These are phyloP conservation scores for Pharus latifolius DNA, from an alignment of 176 grass and related monocot species.

Conservation along the genomic window DNA sequence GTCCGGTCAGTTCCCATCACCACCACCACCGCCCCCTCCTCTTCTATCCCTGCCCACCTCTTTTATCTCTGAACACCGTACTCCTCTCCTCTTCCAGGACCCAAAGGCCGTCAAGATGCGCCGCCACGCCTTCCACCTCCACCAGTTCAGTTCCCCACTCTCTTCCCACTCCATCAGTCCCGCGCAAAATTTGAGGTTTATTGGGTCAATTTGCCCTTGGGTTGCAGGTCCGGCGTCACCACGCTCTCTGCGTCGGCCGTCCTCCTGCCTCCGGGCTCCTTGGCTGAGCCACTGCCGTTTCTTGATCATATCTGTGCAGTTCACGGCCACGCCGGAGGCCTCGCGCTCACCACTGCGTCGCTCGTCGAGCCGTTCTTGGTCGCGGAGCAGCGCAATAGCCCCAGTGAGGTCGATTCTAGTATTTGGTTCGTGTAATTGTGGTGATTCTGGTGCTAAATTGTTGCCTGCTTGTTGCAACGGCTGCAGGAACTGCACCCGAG, in stretches of 20 bases:
- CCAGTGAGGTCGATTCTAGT: slow-evolving; percentile 30
- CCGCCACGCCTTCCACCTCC: slow-evolving; percentile 76
- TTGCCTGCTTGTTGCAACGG: slow-evolving; percentile 4
- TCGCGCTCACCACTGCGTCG: slow-evolving; percentile 50
- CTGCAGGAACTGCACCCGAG: slow-evolving; percentile 48
- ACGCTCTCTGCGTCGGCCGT: slow-evolving; percentile 80
- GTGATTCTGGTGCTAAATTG: background rate
- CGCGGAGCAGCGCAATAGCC: slow-evolving; percentile 48
- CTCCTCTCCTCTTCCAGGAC: slow-evolving; percentile 36
- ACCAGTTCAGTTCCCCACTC: slow-evolving; percentile 33
- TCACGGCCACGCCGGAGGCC: slow-evolving; percentile 33
- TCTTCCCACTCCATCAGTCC: background rate
- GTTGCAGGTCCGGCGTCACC: slow-evolving; percentile 64
- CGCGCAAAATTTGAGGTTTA: background rate
- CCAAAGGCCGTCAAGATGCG: slow-evolving; percentile 93
- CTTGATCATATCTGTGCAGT: slow-evolving; percentile 29
- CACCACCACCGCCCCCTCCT: background rate
- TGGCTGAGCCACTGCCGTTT: slow-evolving; percentile 25
- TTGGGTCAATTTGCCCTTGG: background rate
- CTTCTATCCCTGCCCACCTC: background rate
- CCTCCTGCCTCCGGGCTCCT: slow-evolving; percentile 46
- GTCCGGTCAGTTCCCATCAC: slow-evolving; percentile 50
- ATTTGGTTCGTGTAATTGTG: background rate
- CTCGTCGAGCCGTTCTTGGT: slow-evolving; percentile 67
- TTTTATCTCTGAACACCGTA: slow-evolving; percentile 12